A percentile compares a stretch with the other conserved stretches of the same genome.
phyloP scores from a whole-genome alignment of 257 asterid genomes.

The Fraxinus anomala region DNA sequence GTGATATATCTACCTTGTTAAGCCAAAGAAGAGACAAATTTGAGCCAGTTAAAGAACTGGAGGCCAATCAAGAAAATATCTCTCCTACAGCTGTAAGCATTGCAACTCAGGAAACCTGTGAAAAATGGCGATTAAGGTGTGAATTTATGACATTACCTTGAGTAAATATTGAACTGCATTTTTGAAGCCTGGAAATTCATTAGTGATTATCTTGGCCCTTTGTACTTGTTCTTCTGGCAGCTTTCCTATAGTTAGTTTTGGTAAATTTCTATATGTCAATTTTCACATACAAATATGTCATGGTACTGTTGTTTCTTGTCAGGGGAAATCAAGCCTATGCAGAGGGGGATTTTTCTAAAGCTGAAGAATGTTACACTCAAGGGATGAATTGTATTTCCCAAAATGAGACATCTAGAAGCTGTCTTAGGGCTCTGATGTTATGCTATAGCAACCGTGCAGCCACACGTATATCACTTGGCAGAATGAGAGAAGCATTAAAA shows the following conservation, averaged over 20 bases:
- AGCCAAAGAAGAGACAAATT: slow-evolving; percentile 42
- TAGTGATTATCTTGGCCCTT: slow-evolving; percentile 3
- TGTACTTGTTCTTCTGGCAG: slow-evolving; percentile 12
- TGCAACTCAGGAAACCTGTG: slow-evolving; percentile 89
- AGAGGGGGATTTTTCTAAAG: slow-evolving; percentile 72
- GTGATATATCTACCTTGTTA: slow-evolving; percentile 37
- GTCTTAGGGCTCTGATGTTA: slow-evolving; percentile 78
- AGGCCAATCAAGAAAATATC: slow-evolving; percentile 38
- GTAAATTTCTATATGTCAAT: slow-evolving; percentile 5
- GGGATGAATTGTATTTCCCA: slow-evolving; percentile 75
- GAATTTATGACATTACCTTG: slow-evolving; percentile 15
- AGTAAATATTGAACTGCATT: background rate
- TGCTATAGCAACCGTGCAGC: slow-evolving; percentile 99
- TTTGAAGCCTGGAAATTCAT: background rate
- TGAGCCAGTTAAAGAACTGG: slow-evolving; percentile 46
- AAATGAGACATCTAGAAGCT: slow-evolving; percentile 68
- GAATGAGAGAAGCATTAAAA: slow-evolving; percentile 80
- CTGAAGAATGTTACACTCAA: slow-evolving; percentile 82
- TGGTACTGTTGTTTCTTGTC: slow-evolving; percentile 37
- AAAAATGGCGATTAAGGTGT: slow-evolving; percentile 91
- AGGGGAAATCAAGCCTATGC: slow-evolving; percentile 99
- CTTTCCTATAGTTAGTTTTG: slow-evolving; percentile 1
- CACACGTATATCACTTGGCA: slow-evolving; percentile 87
- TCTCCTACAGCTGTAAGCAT: slow-evolving; percentile 49
- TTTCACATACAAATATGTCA: slow-evolving; percentile 17